phyloP scores from a whole-genome alignment of 257 asterid species.

The Paulownia fortunei region DNA sequence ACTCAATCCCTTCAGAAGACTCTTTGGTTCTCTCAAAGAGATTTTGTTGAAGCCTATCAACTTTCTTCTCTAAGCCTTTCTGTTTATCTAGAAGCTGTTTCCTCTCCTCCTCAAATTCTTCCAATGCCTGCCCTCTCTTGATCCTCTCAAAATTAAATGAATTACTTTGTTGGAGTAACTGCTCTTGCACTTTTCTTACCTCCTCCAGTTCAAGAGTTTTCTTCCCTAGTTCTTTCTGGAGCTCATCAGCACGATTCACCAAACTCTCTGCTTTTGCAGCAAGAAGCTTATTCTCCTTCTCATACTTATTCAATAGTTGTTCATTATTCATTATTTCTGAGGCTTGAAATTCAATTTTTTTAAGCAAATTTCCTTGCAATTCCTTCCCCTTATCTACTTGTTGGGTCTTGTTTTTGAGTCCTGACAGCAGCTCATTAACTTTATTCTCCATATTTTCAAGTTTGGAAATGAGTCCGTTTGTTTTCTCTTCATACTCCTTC shows the following conservation, averaged over 20 bases:
- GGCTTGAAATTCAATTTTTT: conserved; percentile 58
- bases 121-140: conserved; percentile 55
- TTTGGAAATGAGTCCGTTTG: conserved; percentile 42
- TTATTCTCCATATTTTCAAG: conserved; percentile 47
- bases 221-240: conserved; percentile 54
- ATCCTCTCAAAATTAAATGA: conserved; percentile 45
- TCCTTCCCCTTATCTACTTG: conserved; percentile 58
- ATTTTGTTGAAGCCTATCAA: conserved; percentile 54
- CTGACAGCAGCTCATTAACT: conserved; percentile 49
- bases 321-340: conserved; percentile 56
- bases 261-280: conserved; percentile 43
- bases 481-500: conserved; percentile 59
- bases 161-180: conserved; percentile 51
- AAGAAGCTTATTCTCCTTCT: conserved; percentile 57
- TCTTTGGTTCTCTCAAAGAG: conserved; percentile 54
- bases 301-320: conserved; percentile 42
- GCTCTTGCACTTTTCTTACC: conserved; percentile 51
- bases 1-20: conserved; percentile 66
- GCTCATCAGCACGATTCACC: conserved; percentile 42
- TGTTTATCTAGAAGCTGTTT: conserved; percentile 56
- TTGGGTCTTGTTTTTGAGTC: conserved; percentile 54
- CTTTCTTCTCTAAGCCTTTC: conserved; percentile 51
- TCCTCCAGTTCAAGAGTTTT: conserved; percentile 55
- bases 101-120: conserved; percentile 66
- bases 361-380: conserved; percentile 61